Evolutionary conservation across 306 rosid species (phyloP).

Genomic region (Quercus parvula): DNA sequence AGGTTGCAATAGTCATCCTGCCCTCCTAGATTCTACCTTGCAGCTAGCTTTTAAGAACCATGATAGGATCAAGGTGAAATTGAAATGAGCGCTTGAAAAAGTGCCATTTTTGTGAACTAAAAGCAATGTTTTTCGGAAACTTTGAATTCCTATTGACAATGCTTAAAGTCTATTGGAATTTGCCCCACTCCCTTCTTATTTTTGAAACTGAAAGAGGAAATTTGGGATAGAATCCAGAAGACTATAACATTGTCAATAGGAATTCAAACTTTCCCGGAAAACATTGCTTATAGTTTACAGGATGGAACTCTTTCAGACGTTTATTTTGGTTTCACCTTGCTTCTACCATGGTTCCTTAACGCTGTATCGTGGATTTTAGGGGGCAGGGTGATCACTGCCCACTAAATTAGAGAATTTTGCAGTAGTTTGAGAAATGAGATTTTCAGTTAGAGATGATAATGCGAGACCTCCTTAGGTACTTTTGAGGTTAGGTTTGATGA

Average conservation of each 20-base stretch:
- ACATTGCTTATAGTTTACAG: not conserved
- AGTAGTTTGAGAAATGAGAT: not conserved
- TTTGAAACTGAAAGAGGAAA: slow-evolving; percentile 1
- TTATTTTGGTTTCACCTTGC: not conserved
- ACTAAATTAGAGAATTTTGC: not conserved
- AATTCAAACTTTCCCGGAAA: slow-evolving; percentile 15
- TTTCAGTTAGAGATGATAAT: not conserved
- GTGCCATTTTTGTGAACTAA: no score
- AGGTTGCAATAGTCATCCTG: not conserved
- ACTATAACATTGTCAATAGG: not conserved
- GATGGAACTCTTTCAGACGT: not conserved
- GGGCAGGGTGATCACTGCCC: not conserved
- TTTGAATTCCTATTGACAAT: no score
- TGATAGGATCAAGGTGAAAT: no score
- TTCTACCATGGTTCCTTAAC: not conserved
- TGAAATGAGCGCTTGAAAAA: no score
- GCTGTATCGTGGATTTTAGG: not conserved
- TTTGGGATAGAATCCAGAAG: not conserved
- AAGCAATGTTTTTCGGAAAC: no score
- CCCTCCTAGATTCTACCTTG: not conserved
- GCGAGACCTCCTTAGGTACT: not conserved
- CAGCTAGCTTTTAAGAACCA: no score
- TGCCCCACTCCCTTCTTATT: not conserved
- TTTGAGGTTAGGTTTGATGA: not conserved
- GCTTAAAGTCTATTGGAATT: no score